Base-by-base conservation (phyloP, 1,139 yeast genomes). In the Wickerhamomyces sp. region DNA sequence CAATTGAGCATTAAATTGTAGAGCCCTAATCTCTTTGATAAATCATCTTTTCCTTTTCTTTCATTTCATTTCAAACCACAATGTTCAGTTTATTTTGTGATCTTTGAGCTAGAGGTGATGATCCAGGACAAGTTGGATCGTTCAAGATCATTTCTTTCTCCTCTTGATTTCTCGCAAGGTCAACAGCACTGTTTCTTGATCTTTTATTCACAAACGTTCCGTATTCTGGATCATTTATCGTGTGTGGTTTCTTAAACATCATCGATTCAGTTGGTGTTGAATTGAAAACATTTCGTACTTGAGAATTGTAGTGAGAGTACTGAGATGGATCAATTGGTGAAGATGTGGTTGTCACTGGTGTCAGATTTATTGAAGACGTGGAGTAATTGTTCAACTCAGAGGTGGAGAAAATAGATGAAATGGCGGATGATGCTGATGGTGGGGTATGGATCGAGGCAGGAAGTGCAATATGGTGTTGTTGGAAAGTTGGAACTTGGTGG, bases 401-500 rank as follows among this genome's bases (percentile, higher is more conserved):
- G 17, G 33, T 32, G 5, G 52, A 45, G 31, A 49, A 46, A 4
- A 49, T 44, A 2, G 52, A 49, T 5, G 52, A 46, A 28, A 43
- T 43, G 3, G 49, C 40, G 2, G 55, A 49, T 3, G 53, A 47
- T 25, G 55, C 49, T 10, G 54, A 50, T 16, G 48, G 51, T 26
- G 53, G 52, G 10, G 53, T 43, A 15, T 39, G 40, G 39, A 3
- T 37, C 39, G 27, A 35, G 34, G 23, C 26, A 32, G n/a, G 37
- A 16, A 18, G 35, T 13, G 36, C 39, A 31, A 19, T 17, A 23
- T 27, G 41, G 41, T 13, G 26, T 23, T 23, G 15, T 4, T 15
- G 14, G 16, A 12, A 16, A 6, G 15, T 21, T 21, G 25, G 25
- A 15, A 14, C 26, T 15, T 21, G 17, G 11, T 12, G 6, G 12